Percentiles rank a stretch among this genome's conserved stretches.
phyloP scores from a whole-genome alignment of 2,329 filamentous ascomycete genomes.

The Verticillium tricorpus region DNA sequence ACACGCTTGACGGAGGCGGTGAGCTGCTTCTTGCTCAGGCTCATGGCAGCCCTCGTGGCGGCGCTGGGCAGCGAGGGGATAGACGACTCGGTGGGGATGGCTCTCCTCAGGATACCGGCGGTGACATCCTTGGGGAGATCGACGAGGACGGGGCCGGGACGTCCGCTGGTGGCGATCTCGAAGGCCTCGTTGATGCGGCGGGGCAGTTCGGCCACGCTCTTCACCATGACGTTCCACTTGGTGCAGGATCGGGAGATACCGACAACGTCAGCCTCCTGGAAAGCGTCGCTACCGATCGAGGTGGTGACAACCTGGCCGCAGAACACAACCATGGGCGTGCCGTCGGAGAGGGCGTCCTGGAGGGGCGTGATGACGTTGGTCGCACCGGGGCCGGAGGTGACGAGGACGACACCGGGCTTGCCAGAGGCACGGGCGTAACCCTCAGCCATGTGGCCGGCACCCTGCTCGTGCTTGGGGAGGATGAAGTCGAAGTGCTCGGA shows the following conservation, averaged over 20 bases:
- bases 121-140: constrained; percentile 97
- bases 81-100: constrained; percentile 72
- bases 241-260: constrained; percentile 94
- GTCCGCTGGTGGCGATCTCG: constrained; percentile 91
- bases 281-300: constrained; percentile 83
- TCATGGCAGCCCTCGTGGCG: constrained; percentile 75
- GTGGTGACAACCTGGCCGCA: constrained; percentile 86
- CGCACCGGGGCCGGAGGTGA: constrained; percentile 93
- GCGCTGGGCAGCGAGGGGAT: constrained; percentile 81
- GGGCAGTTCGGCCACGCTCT: constrained; percentile 88
- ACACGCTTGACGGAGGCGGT: constrained; percentile 70
- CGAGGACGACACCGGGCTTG: constrained; percentile 90
- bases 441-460: constrained; percentile 97
- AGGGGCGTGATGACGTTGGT: constrained; percentile 96
- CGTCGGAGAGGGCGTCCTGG: constrained; percentile 93
- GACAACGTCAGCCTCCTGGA: constrained; percentile 93
- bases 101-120: constrained; percentile 72
- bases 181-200: constrained; percentile 96
- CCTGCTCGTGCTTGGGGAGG: constrained; percentile 93
- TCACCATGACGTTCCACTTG: constrained; percentile 99
- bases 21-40: constrained; percentile 68
- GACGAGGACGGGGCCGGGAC: constrained; percentile 90
- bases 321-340: constrained; percentile 94
- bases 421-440: constrained; percentile 93
- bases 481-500: constrained; percentile 96